A percentile compares a stretch with the other conserved stretches of the same genome.
These are phyloP conservation scores for Reutealis trisperma DNA, from an alignment of 345 rosid genomes.

Conservation along the genomic window DNA sequence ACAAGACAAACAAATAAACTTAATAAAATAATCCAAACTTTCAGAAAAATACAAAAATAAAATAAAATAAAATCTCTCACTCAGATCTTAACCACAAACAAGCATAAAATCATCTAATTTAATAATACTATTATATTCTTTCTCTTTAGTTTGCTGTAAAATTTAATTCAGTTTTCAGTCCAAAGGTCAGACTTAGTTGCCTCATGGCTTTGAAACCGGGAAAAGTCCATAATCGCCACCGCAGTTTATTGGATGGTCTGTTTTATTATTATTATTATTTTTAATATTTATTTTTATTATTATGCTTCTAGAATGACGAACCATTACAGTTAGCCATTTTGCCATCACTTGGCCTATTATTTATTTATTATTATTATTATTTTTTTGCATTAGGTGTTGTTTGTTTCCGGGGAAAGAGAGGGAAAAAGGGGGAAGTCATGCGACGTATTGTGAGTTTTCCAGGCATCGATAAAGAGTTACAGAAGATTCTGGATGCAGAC, in stretches of 20 bases:
- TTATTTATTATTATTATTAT: not conserved
- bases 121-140: too few species aligned
- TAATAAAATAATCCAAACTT: too few species aligned
- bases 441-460: conserved; percentile 35
- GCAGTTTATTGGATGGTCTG: too few species aligned
- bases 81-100: too few species aligned
- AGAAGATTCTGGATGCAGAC: conserved; percentile 50
- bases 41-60: too few species aligned
- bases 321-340: not conserved
- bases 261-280: not conserved
- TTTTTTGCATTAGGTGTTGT: not conserved
- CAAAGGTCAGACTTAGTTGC: too few species aligned
- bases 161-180: too few species aligned
- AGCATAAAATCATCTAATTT: too few species aligned
- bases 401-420: conserved; percentile 11
- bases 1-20: too few species aligned
- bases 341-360: not conserved
- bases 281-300: not conserved
- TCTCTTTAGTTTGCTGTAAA: too few species aligned
- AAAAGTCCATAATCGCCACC: conserved; percentile 18
- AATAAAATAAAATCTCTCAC: too few species aligned
- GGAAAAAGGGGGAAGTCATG: conserved; percentile 5
- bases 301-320: not conserved
- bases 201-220: conserved; percentile 36
- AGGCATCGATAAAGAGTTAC: conserved; percentile 55